phyloP scores from a whole-genome alignment of 2,329 filamentous ascomycete species.

The Botrytis galanthina region DNA sequence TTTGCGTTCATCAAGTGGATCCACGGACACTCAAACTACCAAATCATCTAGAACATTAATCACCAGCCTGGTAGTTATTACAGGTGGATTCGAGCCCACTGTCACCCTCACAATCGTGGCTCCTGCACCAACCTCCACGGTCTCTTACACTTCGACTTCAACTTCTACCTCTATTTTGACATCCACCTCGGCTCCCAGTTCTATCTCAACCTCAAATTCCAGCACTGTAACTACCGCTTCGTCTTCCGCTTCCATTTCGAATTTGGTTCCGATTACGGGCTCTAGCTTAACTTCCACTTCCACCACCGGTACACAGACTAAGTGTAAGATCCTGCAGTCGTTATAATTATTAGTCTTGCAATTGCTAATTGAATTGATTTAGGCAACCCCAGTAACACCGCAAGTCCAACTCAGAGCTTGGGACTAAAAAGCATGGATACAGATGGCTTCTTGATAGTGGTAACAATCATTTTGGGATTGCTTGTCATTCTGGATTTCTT shows the following conservation, averaged over 20 bases:
- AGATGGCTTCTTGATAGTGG: too few species aligned
- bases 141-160: not conserved
- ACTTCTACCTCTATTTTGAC: not conserved
- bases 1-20: not conserved
- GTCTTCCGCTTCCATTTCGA: not conserved
- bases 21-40: accelerated
- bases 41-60: not conserved
- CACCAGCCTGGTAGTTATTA: not conserved
- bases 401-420: not conserved
- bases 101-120: not conserved
- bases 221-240: not conserved
- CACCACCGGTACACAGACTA: not conserved
- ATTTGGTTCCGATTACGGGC: not conserved
- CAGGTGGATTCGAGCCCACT: not conserved
- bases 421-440: not conserved
- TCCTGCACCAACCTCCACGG: not conserved
- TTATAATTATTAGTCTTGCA: not conserved
- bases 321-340: not conserved
- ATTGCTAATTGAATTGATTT: not conserved
- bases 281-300: not conserved
- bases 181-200: not conserved
- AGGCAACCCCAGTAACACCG: not conserved
- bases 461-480: not conserved
- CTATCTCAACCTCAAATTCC: not conserved
- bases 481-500: not conserved